Evolutionary conservation across 257 asterid species (phyloP), one percentile per base, ranked within the genome.

Genomic region (Ilex aquifolium): DNA sequence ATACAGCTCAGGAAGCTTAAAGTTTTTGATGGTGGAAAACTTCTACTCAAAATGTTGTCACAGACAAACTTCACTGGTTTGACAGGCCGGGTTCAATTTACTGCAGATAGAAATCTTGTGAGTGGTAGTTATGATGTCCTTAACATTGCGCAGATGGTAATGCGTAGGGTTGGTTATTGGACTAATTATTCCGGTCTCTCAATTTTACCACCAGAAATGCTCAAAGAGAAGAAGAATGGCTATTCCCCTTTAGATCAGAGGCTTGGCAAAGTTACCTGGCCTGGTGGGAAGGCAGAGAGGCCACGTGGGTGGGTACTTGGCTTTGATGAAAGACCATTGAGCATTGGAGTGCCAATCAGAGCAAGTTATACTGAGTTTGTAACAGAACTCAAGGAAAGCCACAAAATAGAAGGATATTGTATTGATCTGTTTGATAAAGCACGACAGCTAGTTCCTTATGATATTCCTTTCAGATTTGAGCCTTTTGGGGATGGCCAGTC

Each of bases 291-390:
- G 57, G 65, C 65, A 21, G 51, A n/a, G 30, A 76, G 32, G 59
- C 81, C 81, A 8, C 78, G 81, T 65, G 81, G 81, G 12, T 76
- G 77, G 74, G 72, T 60, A 30, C 32, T 76, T 72, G 69, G 72
- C 57, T 32, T 48, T 53, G 61, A 62, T 44, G 78, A 58, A 46
- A 72, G 58, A 42, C 75, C 78, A 2, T 61, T 68, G 59, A 60
- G 60, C 48, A 69, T 76, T 61, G 81, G 75, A 48, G 61, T 72
- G 29, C 81, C 81, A 10, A 68, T 51, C 56, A 67, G 81, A 64
- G 69, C 64, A 32, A 72, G 75, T 63, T 76, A 72, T 65, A 48
- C 55, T 31, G 81, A 76, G 27, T 76, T 76, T 61, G 81, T 65
- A 32, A 68, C 72, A 4, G 77, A 67, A 53, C 51, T 36, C 44